phyloP scores from a whole-genome alignment of 257 asterid species.

The Echites panduratus region DNA sequence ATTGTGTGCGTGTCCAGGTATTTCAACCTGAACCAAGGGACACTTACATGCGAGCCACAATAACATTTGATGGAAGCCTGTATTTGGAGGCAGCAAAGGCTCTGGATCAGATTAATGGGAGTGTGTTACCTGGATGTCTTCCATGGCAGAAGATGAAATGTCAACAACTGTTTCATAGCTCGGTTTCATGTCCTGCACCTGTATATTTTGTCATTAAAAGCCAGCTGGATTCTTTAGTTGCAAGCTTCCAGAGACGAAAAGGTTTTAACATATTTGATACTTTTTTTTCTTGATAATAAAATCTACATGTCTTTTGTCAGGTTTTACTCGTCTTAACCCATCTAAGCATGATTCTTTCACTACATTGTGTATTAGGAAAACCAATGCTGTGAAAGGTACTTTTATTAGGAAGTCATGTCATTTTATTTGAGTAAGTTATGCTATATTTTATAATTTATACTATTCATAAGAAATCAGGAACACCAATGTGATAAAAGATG shows the following conservation, averaged over 20 bases:
- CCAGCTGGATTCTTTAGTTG: constrained; percentile 46
- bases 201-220: constrained; percentile 57
- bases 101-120: constrained; percentile 70
- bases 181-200: constrained; percentile 72
- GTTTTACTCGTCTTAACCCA: not conserved
- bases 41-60: constrained; percentile 48
- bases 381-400: not conserved
- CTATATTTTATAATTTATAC: not conserved
- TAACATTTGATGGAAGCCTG: constrained; percentile 73
- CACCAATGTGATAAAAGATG: not conserved
- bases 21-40: constrained; percentile 52
- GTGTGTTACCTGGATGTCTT: constrained; percentile 64
- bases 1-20: constrained; percentile 61
- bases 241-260: constrained; percentile 32
- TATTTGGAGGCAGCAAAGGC: constrained; percentile 93
- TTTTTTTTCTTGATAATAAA: not conserved
- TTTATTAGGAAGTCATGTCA: not conserved
- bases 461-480: not conserved
- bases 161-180: constrained; percentile 60
- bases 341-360: not conserved
- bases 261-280: constrained; percentile 29
- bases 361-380: not conserved
- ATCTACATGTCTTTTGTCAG: not conserved
- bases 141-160: constrained; percentile 87
- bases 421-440: not conserved